These are phyloP conservation scores for Chalciporus piperatus DNA, from an alignment of 768 basidiomycete genomes.

Conservation along the genomic window DNA sequence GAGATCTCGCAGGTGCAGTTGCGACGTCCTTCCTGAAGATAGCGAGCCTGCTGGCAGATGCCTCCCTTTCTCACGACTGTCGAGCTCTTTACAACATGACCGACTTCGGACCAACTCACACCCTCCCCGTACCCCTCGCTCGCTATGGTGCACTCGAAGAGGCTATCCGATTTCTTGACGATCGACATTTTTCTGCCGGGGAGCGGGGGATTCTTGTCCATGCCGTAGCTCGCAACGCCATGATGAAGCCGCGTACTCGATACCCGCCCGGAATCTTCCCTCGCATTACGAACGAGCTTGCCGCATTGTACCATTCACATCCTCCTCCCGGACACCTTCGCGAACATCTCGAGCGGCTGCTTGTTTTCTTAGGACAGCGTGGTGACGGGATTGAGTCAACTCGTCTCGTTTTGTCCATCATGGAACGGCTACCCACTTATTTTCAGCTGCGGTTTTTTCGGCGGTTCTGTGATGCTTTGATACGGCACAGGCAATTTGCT, in stretches of 20 bases:
- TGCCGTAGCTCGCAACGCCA: conserved; percentile 38
- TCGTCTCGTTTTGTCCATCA: conserved; percentile 40
- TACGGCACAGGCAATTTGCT: conserved; percentile 39
- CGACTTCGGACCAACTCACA: conserved; percentile 21
- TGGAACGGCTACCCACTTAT: conserved; percentile 32
- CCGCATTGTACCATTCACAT: conserved; percentile 33
- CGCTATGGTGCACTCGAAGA: conserved; percentile 22
- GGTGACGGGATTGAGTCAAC: conserved; percentile 37
- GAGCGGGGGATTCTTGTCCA: conserved; percentile 38
- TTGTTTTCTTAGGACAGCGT: conserved; percentile 38
- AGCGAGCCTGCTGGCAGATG: conserved; percentile 39
- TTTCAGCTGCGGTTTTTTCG: conserved; percentile 40
- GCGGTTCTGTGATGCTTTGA: conserved; percentile 37
- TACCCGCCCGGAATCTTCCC: conserved; percentile 30
- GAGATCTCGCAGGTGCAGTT: conserved; percentile 29
- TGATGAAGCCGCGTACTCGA: conserved; percentile 30
- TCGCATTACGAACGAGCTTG: conserved; percentile 35
- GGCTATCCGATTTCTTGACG: conserved; percentile 35
- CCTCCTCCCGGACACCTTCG: conserved; percentile 41
- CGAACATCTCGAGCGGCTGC: conserved; percentile 42
- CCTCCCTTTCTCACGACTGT: conserved; percentile 36
- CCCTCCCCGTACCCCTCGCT: conserved; percentile 32
- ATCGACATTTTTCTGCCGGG: conserved; percentile 27
- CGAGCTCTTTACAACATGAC: conserved; percentile 31
- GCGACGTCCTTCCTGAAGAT: conserved; percentile 45